These are phyloP conservation scores for Chimonanthus praecox DNA, from an alignment of 164 flowering plant genomes.

Conservation along the genomic window DNA sequence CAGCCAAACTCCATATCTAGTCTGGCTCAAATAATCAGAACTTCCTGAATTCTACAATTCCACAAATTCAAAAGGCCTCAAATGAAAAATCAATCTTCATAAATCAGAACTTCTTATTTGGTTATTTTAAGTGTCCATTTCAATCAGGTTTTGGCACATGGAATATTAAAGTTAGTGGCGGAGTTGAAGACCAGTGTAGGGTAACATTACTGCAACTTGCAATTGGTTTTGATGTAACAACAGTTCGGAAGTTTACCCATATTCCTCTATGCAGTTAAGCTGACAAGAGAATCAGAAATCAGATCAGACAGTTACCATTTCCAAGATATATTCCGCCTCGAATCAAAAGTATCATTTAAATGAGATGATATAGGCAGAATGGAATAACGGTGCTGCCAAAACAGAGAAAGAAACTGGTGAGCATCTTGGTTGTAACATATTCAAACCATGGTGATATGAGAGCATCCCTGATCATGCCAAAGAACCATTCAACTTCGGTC, in stretches of 20 bases:
- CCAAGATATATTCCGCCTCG: neutral
- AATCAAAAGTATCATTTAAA: neutral
- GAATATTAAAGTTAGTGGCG: neutral
- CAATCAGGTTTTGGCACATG: neutral
- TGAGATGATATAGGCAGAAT: neutral
- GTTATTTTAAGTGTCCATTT: neutral
- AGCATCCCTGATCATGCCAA: neutral
- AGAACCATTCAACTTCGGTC: conserved; percentile 27
- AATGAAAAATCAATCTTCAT: neutral
- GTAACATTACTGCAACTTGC: neutral
- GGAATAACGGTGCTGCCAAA: neutral
- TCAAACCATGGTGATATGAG: too few species aligned
- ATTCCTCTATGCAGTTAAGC: neutral
- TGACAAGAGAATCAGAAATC: neutral
- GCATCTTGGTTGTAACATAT: neutral
- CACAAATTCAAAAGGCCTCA: neutral
- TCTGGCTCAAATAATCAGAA: neutral
- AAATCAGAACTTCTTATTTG: neutral
- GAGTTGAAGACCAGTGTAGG: neutral
- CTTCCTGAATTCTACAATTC: neutral
- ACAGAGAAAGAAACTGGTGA: neutral
- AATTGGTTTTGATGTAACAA: neutral
- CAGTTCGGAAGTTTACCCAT: neutral
- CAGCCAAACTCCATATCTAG: neutral
- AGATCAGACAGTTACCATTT: neutral